phyloP scores from a whole-genome alignment of 345 rosid genomes.

The Capsella bursapastoris region DNA sequence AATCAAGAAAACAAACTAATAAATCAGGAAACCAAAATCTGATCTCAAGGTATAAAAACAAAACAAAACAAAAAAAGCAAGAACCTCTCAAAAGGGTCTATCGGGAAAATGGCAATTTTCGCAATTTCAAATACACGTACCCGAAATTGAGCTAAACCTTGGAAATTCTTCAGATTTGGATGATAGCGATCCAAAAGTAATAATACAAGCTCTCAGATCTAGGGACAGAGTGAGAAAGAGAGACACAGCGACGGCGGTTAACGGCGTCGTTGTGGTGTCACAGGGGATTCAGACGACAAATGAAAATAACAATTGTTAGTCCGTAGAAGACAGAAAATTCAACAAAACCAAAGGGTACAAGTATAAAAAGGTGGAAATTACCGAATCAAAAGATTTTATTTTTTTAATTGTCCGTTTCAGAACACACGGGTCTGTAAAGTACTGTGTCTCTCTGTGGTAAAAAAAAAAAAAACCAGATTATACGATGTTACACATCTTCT shows the following conservation, averaged over 20 bases:
- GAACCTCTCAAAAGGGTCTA: slow-evolving; percentile 6
- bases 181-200: slow-evolving; percentile 11
- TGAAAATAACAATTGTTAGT: neutral
- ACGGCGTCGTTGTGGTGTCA: slow-evolving; percentile 38
- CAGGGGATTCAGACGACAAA: slow-evolving; percentile 35
- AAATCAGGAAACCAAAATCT: neutral
- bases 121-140: neutral
- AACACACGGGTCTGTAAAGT: neutral
- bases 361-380: slow-evolving; percentile 16
- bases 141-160: slow-evolving; percentile 15
- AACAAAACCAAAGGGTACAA: slow-evolving; percentile 25
- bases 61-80: neutral
- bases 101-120: neutral
- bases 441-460: neutral
- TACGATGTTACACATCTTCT: too few relatives aligned
- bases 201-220: slow-evolving; percentile 26
- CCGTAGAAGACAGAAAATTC: slow-evolving; percentile 21
- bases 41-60: neutral
- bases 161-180: slow-evolving; percentile 29
- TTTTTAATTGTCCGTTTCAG: neutral
- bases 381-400: neutral
- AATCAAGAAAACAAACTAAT: slow-evolving; percentile 2
- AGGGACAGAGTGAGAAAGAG: neutral
- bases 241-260: slow-evolving; percentile 31
- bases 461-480: neutral